These are phyloP conservation scores for Mortierella polycephala DNA, from an alignment of 371 early-diverging fungal species.

Conservation along the genomic window DNA sequence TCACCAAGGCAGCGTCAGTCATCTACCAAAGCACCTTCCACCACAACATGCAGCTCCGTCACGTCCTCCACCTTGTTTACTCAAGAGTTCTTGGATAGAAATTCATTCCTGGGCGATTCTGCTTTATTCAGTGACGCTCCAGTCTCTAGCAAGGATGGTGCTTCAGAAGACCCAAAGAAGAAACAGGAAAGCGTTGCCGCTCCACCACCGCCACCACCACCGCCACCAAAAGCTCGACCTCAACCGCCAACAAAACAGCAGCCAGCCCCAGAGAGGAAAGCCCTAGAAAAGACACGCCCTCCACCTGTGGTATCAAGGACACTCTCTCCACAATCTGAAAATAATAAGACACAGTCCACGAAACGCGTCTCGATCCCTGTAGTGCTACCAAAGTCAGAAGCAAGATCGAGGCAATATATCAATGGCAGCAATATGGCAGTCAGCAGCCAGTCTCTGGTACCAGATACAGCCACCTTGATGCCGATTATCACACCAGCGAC, in stretches of 20 bases:
- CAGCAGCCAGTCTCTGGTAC: slow-evolving; percentile 4
- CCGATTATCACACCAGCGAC: slow-evolving; percentile 6
- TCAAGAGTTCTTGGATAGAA: slow-evolving; percentile 34
- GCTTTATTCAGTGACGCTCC: slow-evolving; percentile 26
- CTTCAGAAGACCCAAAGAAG: slow-evolving; percentile 11
- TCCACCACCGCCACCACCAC: not conserved
- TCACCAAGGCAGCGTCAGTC: slow-evolving; percentile 1
- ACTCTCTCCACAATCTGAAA: slow-evolving; percentile 4
- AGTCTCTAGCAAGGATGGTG: slow-evolving; percentile 12
- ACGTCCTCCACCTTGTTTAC: slow-evolving; percentile 20
- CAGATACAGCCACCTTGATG: slow-evolving; percentile 1
- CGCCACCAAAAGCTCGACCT: not conserved
- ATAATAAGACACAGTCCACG: not conserved
- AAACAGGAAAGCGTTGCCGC: slow-evolving; percentile 5
- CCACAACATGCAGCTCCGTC: slow-evolving; percentile 12
- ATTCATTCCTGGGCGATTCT: slow-evolving; percentile 24
- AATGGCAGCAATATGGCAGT: not conserved
- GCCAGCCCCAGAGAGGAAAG: not conserved
- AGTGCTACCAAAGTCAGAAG: slow-evolving; percentile 42
- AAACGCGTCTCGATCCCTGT: slow-evolving; percentile 46
- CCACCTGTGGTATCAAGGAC: not conserved
- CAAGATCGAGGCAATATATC: slow-evolving; percentile 10
- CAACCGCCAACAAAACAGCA: slow-evolving; percentile 2
- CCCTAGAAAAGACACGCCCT: not conserved
- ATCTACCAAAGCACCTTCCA: not conserved